phyloP scores from a whole-genome alignment of 139 green algal species.

The Picochlorum sp. region DNA sequence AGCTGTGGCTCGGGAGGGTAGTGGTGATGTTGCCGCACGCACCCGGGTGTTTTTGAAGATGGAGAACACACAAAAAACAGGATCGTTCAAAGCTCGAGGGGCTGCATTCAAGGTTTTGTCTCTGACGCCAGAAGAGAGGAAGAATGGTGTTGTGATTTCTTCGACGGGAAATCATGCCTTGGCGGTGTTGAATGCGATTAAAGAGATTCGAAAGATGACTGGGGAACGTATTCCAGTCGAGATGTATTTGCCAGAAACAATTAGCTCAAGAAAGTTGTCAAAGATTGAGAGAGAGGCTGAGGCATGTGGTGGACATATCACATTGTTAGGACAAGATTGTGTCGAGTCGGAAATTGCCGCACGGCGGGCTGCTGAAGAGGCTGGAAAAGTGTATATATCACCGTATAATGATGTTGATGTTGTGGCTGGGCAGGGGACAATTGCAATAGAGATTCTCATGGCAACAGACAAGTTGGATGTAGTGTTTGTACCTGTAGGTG shows the following conservation, averaged over 20 bases:
- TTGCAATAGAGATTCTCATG: slow-evolving; percentile 48
- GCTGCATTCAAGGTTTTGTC: slow-evolving; percentile 35
- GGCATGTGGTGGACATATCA: slow-evolving; percentile 14
- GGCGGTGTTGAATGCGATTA: slow-evolving; percentile 39
- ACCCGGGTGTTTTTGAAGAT: slow-evolving; percentile 33
- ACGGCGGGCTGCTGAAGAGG: slow-evolving; percentile 14
- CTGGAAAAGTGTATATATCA: slow-evolving; percentile 31
- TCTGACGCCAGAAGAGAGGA: slow-evolving; percentile 19
- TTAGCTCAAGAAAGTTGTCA: slow-evolving; percentile 26
- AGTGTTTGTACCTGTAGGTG: slow-evolving; percentile 59
- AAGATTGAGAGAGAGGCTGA: slow-evolving; percentile 22
- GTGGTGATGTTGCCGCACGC: neutral
- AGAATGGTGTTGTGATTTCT: slow-evolving; percentile 35
- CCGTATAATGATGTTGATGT: slow-evolving; percentile 55
- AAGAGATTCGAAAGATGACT: neutral
- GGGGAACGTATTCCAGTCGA: neutral
- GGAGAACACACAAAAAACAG: slow-evolving; percentile 40
- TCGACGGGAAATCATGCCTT: slow-evolving; percentile 60
- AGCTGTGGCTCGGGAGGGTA: neutral
- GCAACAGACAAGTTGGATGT: slow-evolving; percentile 21
- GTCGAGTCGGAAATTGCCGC: slow-evolving; percentile 40
- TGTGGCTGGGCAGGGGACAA: slow-evolving; percentile 45
- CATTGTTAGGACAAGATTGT: slow-evolving; percentile 30
- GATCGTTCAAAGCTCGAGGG: slow-evolving; percentile 48
- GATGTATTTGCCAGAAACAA: slow-evolving; percentile 46